Evolutionary conservation across 148 eudicot species (phyloP).

Genomic region (Vaccinium darrowii): DNA sequence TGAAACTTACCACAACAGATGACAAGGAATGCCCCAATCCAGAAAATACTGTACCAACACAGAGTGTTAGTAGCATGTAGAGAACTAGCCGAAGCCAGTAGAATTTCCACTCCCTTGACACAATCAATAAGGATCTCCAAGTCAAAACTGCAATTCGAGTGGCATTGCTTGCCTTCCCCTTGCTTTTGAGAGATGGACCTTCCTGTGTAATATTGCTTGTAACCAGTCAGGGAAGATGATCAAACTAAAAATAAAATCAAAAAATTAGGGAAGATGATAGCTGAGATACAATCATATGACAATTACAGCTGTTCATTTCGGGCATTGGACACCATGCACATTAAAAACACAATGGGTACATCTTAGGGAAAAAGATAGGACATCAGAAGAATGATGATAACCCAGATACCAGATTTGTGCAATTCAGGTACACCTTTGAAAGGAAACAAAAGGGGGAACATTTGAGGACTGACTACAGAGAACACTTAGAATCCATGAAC

Average conservation of each 20-base stretch:
- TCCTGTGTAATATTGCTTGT: constrained; percentile 47
- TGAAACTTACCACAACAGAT: constrained; percentile 81
- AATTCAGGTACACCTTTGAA: not conserved
- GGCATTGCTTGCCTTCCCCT: constrained; percentile 73
- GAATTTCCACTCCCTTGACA: constrained; percentile 99
- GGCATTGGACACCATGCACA: not conserved
- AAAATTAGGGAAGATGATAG: not conserved
- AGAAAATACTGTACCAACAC: constrained; percentile 87
- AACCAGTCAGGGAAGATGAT: constrained; percentile 12
- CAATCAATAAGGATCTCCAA: constrained; percentile 88
- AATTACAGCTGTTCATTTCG: not conserved
- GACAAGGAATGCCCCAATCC: constrained; percentile 94
- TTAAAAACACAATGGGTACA: not conserved
- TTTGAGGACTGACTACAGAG: not conserved
- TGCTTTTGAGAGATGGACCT: constrained; percentile 85
- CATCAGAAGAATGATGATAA: not conserved
- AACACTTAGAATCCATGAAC: not conserved
- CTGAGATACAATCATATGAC: not conserved
- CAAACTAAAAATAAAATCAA: no score
- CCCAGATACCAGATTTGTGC: not conserved
- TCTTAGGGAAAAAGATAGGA: not conserved
- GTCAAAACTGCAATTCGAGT: constrained; percentile 81
- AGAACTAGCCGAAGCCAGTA: constrained; percentile 94
- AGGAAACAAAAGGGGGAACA: not conserved
- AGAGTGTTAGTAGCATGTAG: constrained; percentile 70